phyloP scores from a whole-genome alignment of 441 rosid species.

The Adansonia madagascariensis region DNA sequence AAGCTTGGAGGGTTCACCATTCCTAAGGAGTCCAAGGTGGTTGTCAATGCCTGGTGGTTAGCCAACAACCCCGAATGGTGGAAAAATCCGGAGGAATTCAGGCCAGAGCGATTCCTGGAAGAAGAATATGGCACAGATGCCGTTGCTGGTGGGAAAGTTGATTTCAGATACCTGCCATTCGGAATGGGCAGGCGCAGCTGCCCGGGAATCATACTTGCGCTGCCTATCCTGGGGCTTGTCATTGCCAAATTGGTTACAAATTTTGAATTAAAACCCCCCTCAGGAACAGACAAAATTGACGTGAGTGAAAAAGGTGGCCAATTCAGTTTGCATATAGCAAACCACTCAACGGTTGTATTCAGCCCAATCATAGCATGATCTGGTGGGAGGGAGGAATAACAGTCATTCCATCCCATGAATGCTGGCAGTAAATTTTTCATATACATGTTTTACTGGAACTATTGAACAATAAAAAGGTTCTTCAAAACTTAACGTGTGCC shows the following conservation, averaged over 20 bases:
- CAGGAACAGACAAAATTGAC: slow-evolving; percentile 43
- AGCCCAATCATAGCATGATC: slow-evolving; percentile 29
- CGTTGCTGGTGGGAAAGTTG: slow-evolving; percentile 52
- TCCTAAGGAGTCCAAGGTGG: slow-evolving; percentile 61
- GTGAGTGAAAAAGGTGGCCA: slow-evolving; percentile 66
- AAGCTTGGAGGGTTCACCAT: slow-evolving; percentile 52
- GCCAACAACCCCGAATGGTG: slow-evolving; percentile 63
- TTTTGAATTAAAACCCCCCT: slow-evolving; percentile 48
- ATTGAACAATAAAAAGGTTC: not conserved
- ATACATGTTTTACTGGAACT: not conserved
- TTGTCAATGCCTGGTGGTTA: slow-evolving; percentile 69
- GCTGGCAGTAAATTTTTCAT: not conserved
- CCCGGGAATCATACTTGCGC: slow-evolving; percentile 59
- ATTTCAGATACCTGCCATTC: slow-evolving; percentile 56
- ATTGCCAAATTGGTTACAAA: slow-evolving; percentile 46
- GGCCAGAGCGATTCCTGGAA: slow-evolving; percentile 60
- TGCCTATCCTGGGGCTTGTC: slow-evolving; percentile 56
- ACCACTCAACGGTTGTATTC: slow-evolving; percentile 55
- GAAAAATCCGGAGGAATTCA: slow-evolving; percentile 50
- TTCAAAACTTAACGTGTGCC: too few relatives aligned
- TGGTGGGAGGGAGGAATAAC: not conserved
- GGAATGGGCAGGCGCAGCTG: slow-evolving; percentile 65
- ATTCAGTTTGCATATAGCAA: slow-evolving; percentile 62
- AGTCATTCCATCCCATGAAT: not conserved
- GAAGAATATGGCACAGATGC: slow-evolving; percentile 49